Evolutionary conservation across 495 filamentous ascomycete species (phyloP).

Genomic region (Neurospora sp.): DNA sequence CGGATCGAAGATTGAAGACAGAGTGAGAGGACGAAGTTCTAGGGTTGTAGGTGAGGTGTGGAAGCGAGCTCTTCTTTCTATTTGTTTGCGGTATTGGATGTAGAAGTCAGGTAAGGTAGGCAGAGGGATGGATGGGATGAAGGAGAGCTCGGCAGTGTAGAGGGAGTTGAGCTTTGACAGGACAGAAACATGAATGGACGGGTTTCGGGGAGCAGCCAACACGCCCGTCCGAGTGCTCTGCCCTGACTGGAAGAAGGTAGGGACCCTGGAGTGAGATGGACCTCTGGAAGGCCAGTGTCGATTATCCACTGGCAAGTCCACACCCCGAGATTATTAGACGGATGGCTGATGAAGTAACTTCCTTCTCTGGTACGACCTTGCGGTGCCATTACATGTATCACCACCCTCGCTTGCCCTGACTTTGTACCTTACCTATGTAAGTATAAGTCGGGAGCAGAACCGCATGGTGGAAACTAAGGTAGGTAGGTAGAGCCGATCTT

Average conservation of each 20-base stretch:
- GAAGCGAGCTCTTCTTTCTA: background rate
- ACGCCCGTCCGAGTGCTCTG: background rate
- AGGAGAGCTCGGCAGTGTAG: background rate
- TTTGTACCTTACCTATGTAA: background rate
- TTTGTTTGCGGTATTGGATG: background rate
- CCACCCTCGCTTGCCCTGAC: background rate
- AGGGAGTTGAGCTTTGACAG: background rate
- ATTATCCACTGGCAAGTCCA: background rate
- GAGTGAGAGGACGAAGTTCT: background rate
- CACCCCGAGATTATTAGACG: background rate
- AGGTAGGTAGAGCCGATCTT: background rate
- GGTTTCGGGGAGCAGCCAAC: background rate
- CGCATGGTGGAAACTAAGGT: background rate
- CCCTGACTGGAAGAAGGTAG: background rate
- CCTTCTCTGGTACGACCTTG: background rate
- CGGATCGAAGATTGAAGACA: background rate
- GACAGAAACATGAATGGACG: background rate
- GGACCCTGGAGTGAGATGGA: background rate
- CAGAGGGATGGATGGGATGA: background rate
- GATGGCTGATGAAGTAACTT: background rate
- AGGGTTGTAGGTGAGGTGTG: background rate
- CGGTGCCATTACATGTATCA: background rate
- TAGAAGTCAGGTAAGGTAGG: background rate
- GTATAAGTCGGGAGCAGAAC: background rate
- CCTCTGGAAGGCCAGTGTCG: background rate